Evolutionary conservation across 1,284 basidiomycete species (phyloP).

Genomic region (Moniliophthora roreri): DNA sequence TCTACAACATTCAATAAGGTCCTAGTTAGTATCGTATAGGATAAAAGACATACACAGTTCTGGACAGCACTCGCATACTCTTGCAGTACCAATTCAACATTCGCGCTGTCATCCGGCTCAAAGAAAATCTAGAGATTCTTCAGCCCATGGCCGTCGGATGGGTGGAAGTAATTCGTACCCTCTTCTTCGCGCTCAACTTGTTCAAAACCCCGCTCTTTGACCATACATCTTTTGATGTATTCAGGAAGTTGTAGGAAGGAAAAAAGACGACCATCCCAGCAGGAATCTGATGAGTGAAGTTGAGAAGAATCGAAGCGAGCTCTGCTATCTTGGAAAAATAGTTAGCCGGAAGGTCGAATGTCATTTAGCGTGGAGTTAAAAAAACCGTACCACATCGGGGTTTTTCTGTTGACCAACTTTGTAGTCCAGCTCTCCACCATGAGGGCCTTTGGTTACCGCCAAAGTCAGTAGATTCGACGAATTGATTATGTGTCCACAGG

Average conservation of each 20-base stretch:
- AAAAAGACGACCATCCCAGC: slow-evolving; percentile 93
- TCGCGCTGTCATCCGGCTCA: slow-evolving; percentile 78
- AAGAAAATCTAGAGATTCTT: slow-evolving; percentile 68
- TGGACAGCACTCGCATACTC: slow-evolving; percentile 72
- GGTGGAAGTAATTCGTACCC: slow-evolving; percentile 30
- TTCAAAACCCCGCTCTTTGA: slow-evolving; percentile 56
- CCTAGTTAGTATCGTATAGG: background rate
- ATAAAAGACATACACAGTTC: slow-evolving; percentile 29
- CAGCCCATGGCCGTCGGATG: background rate
- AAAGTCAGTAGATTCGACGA: slow-evolving; percentile 76
- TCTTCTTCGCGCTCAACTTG: slow-evolving; percentile 74
- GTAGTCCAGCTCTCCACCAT: slow-evolving; percentile 78
- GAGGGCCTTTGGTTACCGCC: slow-evolving; percentile 78
- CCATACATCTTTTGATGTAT: slow-evolving; percentile 73
- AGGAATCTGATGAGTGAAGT: slow-evolving; percentile 78
- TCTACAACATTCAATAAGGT: background rate
- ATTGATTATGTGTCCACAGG: slow-evolving; percentile 94
- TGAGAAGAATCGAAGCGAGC: slow-evolving; percentile 81
- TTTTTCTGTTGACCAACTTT: slow-evolving; percentile 82
- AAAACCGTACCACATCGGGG: slow-evolving; percentile 51
- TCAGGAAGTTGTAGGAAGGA: slow-evolving; percentile 88
- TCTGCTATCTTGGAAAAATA: slow-evolving; percentile 74
- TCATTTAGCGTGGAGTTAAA: background rate
- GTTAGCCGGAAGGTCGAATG: too few relatives aligned
- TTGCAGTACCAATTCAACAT: slow-evolving; percentile 77